Conservation (phyloP, 331 rosid species). For the Quercus phellos region DNA sequence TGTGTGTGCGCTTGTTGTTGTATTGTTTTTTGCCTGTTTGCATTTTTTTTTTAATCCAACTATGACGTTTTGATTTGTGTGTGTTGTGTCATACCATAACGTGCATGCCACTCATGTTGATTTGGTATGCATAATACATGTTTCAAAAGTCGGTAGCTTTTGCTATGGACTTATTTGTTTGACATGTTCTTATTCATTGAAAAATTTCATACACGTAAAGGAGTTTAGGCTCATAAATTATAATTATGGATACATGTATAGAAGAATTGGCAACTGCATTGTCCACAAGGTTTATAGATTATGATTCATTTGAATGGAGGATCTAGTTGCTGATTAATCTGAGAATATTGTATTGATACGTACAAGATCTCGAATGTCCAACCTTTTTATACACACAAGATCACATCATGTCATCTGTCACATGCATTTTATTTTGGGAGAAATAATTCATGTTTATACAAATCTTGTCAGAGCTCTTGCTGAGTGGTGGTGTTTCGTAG, state of each 20-base stretch:
- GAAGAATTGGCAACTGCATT: no score
- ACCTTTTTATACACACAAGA: background rate
- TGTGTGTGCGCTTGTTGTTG: no score
- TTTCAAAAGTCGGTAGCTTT: background rate
- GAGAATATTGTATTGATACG: background rate
- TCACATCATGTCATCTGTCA: background rate
- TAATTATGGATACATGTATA: no score
- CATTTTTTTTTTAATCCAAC: constrained; percentile 6
- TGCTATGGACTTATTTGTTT: constrained; percentile 1
- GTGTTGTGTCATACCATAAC: constrained; percentile 26
- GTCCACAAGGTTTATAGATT: no score
- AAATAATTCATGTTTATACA: constrained; percentile 2
- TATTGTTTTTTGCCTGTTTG: no score
- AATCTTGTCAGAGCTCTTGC: constrained; percentile 36
- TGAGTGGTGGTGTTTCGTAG: constrained; percentile 37
- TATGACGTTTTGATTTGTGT: constrained; percentile 19
- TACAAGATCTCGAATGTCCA: background rate
- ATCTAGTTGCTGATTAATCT: background rate
- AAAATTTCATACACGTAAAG: background rate
- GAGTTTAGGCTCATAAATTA: background rate
- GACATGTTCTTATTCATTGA: background rate
- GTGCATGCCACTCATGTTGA: constrained; percentile 33
- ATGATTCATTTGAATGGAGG: background rate
- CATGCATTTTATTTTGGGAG: background rate
- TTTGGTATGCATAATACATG: constrained; percentile 19